These are phyloP conservation scores for Neostapfia colusana DNA, from an alignment of 176 grass and related monocot species.

Conservation along the genomic window DNA sequence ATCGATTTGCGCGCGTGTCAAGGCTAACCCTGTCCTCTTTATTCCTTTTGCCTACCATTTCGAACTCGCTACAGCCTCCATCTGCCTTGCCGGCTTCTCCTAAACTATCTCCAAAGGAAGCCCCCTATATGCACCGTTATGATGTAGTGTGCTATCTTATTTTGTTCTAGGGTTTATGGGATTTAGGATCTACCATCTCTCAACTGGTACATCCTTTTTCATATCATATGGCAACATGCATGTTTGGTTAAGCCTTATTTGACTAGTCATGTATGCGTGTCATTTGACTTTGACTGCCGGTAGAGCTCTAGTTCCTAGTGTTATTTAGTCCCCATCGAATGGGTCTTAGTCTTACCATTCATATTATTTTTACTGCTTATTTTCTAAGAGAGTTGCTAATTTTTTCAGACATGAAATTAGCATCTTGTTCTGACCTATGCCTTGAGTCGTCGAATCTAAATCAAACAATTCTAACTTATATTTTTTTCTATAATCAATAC, in stretches of 20 bases:
- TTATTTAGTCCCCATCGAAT: background rate
- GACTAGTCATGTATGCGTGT: background rate
- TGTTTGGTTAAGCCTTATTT: no score
- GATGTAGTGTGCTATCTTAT: background rate
- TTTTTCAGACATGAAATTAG: no score
- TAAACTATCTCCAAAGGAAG: no score
- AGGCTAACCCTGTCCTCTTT: slow-evolving; percentile 33
- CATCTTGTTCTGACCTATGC: no score
- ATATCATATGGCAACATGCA: background rate
- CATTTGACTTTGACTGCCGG: background rate
- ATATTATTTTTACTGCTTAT: background rate
- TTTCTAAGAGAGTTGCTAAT: no score
- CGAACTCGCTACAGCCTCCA: background rate
- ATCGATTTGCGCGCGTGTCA: slow-evolving; percentile 40
- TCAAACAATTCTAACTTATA: no score
- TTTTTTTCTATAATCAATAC: no score
- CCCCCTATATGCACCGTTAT: background rate
- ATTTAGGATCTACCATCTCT: slow-evolving; percentile 1
- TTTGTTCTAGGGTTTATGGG: slow-evolving; percentile 18
- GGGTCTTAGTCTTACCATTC: background rate
- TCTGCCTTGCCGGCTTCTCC: background rate
- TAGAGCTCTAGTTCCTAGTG: background rate
- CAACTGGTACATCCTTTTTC: background rate
- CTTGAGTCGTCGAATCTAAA: no score
- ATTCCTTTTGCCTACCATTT: slow-evolving; percentile 32